Conservation (phyloP, 805 yeast species). For the Yarrowia porcina region DNA sequence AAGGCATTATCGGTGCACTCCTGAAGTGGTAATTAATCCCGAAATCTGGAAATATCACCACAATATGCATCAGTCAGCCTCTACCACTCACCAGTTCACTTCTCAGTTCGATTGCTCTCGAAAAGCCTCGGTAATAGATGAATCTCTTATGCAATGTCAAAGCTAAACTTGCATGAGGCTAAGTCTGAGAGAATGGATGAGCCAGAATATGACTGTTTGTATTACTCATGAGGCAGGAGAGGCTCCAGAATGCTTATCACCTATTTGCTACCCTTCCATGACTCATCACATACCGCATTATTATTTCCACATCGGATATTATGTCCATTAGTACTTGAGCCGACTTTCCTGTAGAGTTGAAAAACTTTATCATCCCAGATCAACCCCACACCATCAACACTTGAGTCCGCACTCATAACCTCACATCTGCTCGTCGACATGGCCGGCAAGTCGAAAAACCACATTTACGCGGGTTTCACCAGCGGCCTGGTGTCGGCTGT, state of each 20-base stretch:
- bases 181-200: too few relatives aligned
- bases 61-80: too few relatives aligned
- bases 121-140: not conserved
- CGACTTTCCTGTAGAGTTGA: too few relatives aligned
- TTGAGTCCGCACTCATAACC: not conserved
- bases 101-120: not conserved
- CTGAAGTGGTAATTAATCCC: not conserved
- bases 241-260: too few relatives aligned
- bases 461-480: constrained; percentile 72
- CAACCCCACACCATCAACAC: not conserved
- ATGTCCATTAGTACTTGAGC: too few relatives aligned
- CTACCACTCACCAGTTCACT: not conserved
- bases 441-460: constrained; percentile 36
- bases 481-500: constrained; percentile 85
- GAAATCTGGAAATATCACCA: too few relatives aligned
- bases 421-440: not conserved
- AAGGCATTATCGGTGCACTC: not conserved
- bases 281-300: too few relatives aligned
- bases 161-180: constrained; percentile 3
- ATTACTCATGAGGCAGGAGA: too few relatives aligned
- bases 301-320: too few relatives aligned
- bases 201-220: too few relatives aligned
- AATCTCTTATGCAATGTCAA: not conserved
- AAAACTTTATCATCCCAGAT: constrained; percentile 10
- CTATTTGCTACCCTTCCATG: too few relatives aligned